Evolutionary conservation across 148 eudicot species (phyloP), one percentile per base, ranked within the genome.

Genomic region (Cornus florida): DNA sequence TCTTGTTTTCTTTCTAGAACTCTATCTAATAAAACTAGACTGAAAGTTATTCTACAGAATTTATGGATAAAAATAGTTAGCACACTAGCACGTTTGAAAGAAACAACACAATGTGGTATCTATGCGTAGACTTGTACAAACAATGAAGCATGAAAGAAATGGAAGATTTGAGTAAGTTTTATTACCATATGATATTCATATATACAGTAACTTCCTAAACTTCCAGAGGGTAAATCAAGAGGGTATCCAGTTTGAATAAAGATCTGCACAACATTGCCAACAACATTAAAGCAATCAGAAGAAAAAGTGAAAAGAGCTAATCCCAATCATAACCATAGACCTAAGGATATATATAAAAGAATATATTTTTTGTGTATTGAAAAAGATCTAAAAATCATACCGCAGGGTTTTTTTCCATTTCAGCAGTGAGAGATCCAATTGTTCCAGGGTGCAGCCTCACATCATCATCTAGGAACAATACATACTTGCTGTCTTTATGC

Each of bases 221-320:
- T 95, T 87, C 99, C 97, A 69, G 99, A 95, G 71, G 99, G 99
- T 77, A 95, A 85, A 87, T 95, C 99, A 73, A 95, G 97, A 64
- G 99, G 99, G 80, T 95, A 95, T 76, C 99, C 99, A 60, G 99
- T 95, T 89, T 95, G 99, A 75, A 95, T 95, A 82, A 96, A 96
- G 79, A 96, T 96, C 98, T 96, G 97, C 87, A 84, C 24, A 69
- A 48, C 11, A 77, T 78, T 77, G 33, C 53, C 77, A 81, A 33
- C 35, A 39, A 73, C 59, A 62, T 28, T 38, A 75, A 70, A 23
- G 10, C 41, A 70, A 77, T 72, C 19, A 65, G 22, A 69, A 72
- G 60, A 70, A 31, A 38, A 19, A 60, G 43, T 10, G 28, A 48
- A 53, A 75, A 56, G 31, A 74, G 66, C 20, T 22, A 69, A 59